Evolutionary conservation across 2,329 filamentous ascomycete genomes (phyloP).

Genomic region (Colletotrichum phormii): DNA sequence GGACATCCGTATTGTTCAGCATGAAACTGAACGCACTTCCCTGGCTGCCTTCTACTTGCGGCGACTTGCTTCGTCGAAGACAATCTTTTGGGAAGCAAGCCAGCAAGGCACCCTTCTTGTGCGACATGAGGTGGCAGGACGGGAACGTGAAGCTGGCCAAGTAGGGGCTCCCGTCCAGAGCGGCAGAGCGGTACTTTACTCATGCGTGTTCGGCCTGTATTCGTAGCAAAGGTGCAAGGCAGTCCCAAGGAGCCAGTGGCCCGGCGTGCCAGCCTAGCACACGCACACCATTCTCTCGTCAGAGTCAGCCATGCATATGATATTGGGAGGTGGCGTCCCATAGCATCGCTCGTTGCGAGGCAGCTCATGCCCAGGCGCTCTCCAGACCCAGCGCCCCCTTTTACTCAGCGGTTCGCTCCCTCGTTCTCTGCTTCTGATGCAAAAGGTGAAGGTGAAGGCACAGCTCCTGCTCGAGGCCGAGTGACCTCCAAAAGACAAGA

Average conservation of each 20-base stretch:
- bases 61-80: slow-evolving; percentile 11
- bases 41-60: slow-evolving; percentile 5
- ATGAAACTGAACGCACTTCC: neutral
- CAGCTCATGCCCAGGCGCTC: neutral
- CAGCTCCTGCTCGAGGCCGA: neutral
- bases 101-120: slow-evolving; percentile 15
- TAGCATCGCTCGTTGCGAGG: slow-evolving; percentile 1
- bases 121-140: slow-evolving; percentile 10
- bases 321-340: slow-evolving; percentile 36
- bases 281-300: slow-evolving; percentile 14
- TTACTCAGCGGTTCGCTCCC: slow-evolving; percentile 9
- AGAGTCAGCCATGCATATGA: slow-evolving; percentile 34
- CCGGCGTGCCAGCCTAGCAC: neutral
- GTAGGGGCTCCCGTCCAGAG: neutral
- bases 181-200: neutral
- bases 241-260: neutral
- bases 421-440: neutral
- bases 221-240: neutral
- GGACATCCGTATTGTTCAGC: too few relatives aligned
- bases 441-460: neutral
- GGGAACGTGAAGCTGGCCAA: neutral
- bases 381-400: neutral
- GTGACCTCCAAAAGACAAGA: neutral
- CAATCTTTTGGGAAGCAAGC: slow-evolving; percentile 1
- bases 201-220: neutral